Conservation (phyloP, 352 stramenopile genomes). For the Pythium insidiosum region DNA sequence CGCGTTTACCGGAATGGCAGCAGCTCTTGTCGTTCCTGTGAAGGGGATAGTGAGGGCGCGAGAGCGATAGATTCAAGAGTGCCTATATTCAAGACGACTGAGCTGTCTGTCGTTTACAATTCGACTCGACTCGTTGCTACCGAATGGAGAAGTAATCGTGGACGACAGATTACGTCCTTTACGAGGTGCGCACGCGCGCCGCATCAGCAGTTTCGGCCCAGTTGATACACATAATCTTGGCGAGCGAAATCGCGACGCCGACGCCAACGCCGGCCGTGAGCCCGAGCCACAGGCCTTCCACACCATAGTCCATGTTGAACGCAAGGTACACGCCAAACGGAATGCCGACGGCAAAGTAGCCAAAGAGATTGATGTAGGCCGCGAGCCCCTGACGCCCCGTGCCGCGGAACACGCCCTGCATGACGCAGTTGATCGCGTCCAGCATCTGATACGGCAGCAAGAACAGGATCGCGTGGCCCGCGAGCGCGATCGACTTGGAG, state of each 20-base stretch:
- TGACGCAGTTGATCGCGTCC: constrained; percentile 38
- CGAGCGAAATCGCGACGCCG: not conserved
- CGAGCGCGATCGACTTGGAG: constrained; percentile 24
- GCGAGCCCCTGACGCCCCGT: constrained; percentile 49
- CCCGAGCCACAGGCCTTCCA: constrained; percentile 52
- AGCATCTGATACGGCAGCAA: constrained; percentile 38
- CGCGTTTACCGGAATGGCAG: too few relatives aligned
- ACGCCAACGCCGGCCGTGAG: constrained; percentile 22
- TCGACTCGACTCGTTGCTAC: too few relatives aligned
- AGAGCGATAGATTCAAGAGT: too few relatives aligned
- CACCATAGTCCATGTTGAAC: constrained; percentile 33
- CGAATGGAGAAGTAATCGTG: too few relatives aligned
- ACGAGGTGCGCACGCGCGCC: not conserved
- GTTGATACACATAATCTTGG: not conserved
- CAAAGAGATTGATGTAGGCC: constrained; percentile 54
- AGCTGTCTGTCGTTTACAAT: too few relatives aligned
- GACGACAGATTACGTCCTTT: too few relatives aligned
- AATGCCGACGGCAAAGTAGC: constrained; percentile 72
- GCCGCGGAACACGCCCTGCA: constrained; percentile 61
- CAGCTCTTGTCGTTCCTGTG: too few relatives aligned
- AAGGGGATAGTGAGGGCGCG: too few relatives aligned
- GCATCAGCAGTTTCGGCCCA: not conserved
- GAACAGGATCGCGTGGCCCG: constrained; percentile 30
- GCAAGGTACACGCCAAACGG: constrained; percentile 48
- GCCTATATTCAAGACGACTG: too few relatives aligned